Base-by-base conservation (phyloP, 2,329 filamentous ascomycete species). In the Colletotrichum cordylinicola region DNA sequence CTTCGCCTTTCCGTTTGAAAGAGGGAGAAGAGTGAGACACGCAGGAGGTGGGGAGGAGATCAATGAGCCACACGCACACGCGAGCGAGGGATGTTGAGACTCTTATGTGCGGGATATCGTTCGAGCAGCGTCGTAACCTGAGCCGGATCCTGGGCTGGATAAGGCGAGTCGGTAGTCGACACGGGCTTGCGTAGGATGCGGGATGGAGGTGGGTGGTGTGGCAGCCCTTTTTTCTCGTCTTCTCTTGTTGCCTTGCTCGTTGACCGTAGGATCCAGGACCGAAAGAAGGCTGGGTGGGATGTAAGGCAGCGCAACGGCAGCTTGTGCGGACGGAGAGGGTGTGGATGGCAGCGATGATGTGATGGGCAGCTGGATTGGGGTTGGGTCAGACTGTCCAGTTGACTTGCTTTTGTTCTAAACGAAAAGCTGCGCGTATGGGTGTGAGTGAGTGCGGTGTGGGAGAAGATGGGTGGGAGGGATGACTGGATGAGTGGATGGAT, bases 271-370 rank as follows among this genome's bases (percentile, higher is more conserved):
- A 60, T 68, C 35, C 58, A 69, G 58, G 29, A 33, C 69, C 65
- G 31, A 71, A 76, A 68, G 65, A 76, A 72, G 67, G 75, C 68
- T 77, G 75, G 72, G 31, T 58, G 31, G 43, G 58, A 55, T 52
- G 58, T 62, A 31, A 52, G 37, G 64, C 39, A 67, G 67, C 35
- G 27, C 29, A 9, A 52, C 70, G 66, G 73, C 71, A 68, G 56
- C 67, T 67, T 29, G 74, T 39, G 48, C 52, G 74, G 60, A 52
- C 39, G 37, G 60, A 71, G n/a, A 21, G 71, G 67, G 68, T 75
- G 75, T 70, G 67, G 56, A 62, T 33, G 75, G 43, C 10, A 65
- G 56, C 74, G 77, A 77, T 78, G 75, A 78, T 78, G 74, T 71
- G 75, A 77, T 72, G 71, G 71, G 72, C 61, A 48, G n/a, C 64